Base-by-base conservation (phyloP, 108 stramenopile species). In the Thalassiosira profunda region DNA sequence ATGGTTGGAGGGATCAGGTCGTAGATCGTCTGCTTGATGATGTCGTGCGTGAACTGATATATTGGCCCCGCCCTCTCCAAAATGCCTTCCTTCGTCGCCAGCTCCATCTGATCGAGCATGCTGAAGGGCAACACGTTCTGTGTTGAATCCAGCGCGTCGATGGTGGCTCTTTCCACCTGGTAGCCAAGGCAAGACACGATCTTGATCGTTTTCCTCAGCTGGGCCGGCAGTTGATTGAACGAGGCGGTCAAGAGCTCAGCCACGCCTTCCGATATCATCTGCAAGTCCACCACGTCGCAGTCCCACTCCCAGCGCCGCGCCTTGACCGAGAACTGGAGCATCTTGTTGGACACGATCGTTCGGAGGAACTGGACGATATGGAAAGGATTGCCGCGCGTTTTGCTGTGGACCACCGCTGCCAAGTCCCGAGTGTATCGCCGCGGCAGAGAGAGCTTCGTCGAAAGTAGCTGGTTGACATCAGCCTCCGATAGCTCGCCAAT, bases 251-350 rank as follows among this genome's bases (percentile, higher is more conserved):
- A 51, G 58, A 48, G 60, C n/a, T 43, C 10, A 8, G 46, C 69
- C 9, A 70, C 49, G 43, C 60, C 43, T 28, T 70, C 58, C 12
- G 69, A 59, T 9, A 70, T 15, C 25, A 60, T 51, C 25, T 31
- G 41, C 28, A 43, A 45, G 25, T 28, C 43, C 30, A 74, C 68
- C 42, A 49, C 40, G 24, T 68, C 48, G 10, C 33, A 38, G 6
- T 68, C 48, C 74, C 74, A 74, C 10, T 51, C 57, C 74, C 74
- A 74, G 35, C 74, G 44, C 8, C 67, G 45, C 1, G 31, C 36
- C 5, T 31, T 18, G 14, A 55, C 31, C 34, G 44, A 47, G 5
- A 33, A 25, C 24, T 52, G 12, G 20, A 74, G 46, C 45, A 74
- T 29, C 6, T 26, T 23, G 11, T 58, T 34, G 10, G 47, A 36